Percentiles rank a stretch among this genome's conserved stretches.
These are phyloP conservation scores for Penicillium psychrofluorescens DNA, from an alignment of 495 filamentous ascomycete species.

Conservation along the genomic window DNA sequence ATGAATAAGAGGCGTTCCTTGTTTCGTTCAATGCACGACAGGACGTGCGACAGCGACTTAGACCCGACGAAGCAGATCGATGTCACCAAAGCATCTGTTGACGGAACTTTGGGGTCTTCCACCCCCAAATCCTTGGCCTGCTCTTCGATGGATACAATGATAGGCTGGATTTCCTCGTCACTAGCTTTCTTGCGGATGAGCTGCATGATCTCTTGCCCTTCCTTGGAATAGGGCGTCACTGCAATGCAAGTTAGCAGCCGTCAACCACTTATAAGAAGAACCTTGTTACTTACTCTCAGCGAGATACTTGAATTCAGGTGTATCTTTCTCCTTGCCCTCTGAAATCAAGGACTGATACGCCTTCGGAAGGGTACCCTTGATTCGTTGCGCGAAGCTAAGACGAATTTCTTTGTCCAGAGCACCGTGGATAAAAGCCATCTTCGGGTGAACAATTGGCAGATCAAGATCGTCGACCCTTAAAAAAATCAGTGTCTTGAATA, in stretches of 20 bases:
- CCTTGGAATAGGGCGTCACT: slow-evolving; percentile 74
- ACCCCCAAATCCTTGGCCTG: slow-evolving; percentile 60
- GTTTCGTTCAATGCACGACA: slow-evolving; percentile 92
- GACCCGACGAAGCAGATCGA: slow-evolving; percentile 85
- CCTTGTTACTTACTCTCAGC: slow-evolving; percentile 54
- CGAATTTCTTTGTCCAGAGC: slow-evolving; percentile 95
- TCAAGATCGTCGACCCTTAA: slow-evolving; percentile 72
- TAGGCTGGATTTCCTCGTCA: slow-evolving; percentile 70
- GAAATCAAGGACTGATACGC: slow-evolving; percentile 77
- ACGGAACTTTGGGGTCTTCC: slow-evolving; percentile 65
- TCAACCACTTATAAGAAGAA: background rate
- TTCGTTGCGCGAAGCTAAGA: slow-evolving; percentile 90
- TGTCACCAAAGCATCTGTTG: slow-evolving; percentile 89
- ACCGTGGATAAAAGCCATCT: slow-evolving; percentile 86
- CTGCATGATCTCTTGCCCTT: slow-evolving; percentile 70
- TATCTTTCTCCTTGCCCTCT: slow-evolving; percentile 84
- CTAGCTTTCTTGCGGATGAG: slow-evolving; percentile 77
- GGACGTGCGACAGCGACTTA: slow-evolving; percentile 91
- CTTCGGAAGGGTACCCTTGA: slow-evolving; percentile 86
- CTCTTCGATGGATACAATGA: slow-evolving; percentile 70
- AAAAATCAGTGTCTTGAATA: slow-evolving; percentile 1
- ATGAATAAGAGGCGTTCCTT: slow-evolving; percentile 83
- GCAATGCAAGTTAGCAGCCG: slow-evolving; percentile 4
- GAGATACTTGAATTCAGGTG: slow-evolving; percentile 87
- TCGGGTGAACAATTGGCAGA: slow-evolving; percentile 68